Conservation (phyloP, 176 grass and related monocot species). For the Canna indica region DNA sequence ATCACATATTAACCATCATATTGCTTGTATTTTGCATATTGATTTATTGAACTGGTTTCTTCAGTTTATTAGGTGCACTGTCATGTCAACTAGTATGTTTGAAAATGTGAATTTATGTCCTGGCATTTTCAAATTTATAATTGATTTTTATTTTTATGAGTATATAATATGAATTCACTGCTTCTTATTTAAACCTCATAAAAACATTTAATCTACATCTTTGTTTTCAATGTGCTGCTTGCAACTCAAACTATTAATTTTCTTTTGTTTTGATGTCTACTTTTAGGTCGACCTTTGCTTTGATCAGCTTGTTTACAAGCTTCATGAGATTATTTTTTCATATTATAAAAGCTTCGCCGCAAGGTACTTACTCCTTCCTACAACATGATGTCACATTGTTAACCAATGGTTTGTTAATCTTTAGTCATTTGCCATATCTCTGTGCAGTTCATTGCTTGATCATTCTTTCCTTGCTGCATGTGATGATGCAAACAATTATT, state of each 20-base stretch:
- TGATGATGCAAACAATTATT: conserved; percentile 86
- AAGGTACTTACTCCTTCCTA: conserved; percentile 41
- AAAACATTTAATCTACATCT: not conserved
- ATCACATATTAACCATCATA: not conserved
- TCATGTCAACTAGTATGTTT: too few species aligned
- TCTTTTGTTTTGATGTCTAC: conserved; percentile 8
- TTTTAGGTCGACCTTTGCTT: conserved; percentile 94
- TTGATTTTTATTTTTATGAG: not conserved
- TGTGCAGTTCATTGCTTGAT: conserved; percentile 80
- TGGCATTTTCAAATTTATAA: not conserved
- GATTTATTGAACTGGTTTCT: too few species aligned
- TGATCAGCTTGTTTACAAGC: conserved; percentile 90
- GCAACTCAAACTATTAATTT: not conserved
- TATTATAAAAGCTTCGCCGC: conserved; percentile 91
- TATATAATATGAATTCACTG: too few species aligned
- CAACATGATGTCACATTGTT: not conserved
- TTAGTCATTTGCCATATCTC: not conserved
- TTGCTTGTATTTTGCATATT: not conserved
- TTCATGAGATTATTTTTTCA: conserved; percentile 94
- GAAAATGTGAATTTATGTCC: not conserved
- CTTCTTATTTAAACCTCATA: not conserved
- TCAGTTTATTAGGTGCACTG: too few species aligned
- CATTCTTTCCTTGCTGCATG: conserved; percentile 78
- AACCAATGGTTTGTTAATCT: not conserved
- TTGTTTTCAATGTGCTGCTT: not conserved